Base-by-base conservation (phyloP, 176 grass and related monocot species). In the Poa annua region DNA sequence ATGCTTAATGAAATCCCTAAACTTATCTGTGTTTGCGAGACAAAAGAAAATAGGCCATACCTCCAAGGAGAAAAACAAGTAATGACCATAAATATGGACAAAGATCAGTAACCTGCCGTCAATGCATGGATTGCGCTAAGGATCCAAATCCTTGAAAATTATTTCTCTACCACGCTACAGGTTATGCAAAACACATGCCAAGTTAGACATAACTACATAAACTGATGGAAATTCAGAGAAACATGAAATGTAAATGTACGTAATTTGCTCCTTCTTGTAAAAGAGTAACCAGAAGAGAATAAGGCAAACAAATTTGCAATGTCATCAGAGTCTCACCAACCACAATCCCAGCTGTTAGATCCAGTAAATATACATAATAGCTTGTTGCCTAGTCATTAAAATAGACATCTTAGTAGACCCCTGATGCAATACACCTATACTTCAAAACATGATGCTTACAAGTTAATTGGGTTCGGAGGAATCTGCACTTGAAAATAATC, bases 201-300 rank as follows among this genome's bases (percentile, higher is more conserved):
- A 62, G 51, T 78, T 74, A 82, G 44, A 50, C 15, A 85, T 15
- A 77, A 29, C 29, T 16, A 14, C 55, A 84, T 74, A 15, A 39
- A 77, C 16, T 59, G 21, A 57, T 21, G 56, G 36, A 86, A 90
- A 76, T 71, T 71, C 22, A 60, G 29, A 66, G 25, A 80, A 68
- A 80, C 66, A 71, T 36, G 78, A 8, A 77, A 47, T 20, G 10
- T 83, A 8, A 77, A 47, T 20, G 10, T 83, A 96, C 96, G 87
- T 96, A 87, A 81, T 99, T 99, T 90, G 91, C 96, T 74, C 93
- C 96, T 88, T 67, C 92, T 88, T 99, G 91, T 85, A 99, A 89
- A 52, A 91, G 77, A 67, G 72, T 73, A 81, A 99, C 96, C 35
- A 36, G 35, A 36, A 36, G 35, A 36, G 35, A 36, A 36, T 36